phyloP scores from a whole-genome alignment of 306 rosid genomes.

The Rosa chinensis region DNA sequence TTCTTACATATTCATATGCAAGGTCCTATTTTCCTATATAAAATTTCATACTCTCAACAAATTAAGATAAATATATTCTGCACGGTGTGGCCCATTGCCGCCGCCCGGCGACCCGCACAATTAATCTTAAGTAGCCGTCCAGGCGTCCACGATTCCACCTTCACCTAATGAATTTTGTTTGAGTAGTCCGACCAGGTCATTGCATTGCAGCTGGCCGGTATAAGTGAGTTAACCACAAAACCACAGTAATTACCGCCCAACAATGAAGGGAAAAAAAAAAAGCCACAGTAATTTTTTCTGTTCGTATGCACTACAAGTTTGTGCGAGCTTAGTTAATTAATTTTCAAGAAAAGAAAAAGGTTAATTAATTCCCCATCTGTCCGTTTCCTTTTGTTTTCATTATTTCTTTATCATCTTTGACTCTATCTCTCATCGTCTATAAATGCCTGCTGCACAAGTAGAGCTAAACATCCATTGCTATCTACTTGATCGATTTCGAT shows the following conservation, averaged over 20 bases:
- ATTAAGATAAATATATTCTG: neutral
- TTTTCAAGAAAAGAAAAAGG: neutral
- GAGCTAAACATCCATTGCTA: neutral
- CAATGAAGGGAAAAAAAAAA: neutral
- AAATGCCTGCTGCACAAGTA: neutral
- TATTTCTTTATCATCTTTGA: neutral
- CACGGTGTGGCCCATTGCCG: neutral
- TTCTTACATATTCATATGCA: too few relatives aligned
- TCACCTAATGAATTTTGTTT: neutral
- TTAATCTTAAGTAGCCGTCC: neutral
- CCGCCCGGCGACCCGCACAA: neutral
- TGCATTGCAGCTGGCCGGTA: slow-evolving; percentile 3
- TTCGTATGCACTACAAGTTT: neutral
- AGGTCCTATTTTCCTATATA: too few relatives aligned
- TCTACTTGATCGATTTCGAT: neutral
- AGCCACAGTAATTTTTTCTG: neutral
- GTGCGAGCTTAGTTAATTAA: too few relatives aligned
- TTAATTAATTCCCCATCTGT: neutral
- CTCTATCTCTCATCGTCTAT: neutral
- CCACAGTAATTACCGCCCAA: neutral
- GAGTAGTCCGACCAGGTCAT: neutral
- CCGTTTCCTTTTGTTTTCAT: neutral
- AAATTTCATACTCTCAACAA: too few relatives aligned
- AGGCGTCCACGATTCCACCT: neutral
- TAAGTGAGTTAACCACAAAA: neutral